Evolutionary conservation across 2,329 filamentous ascomycete species (phyloP), one percentile per base, ranked within the genome.

Genomic region (Dactylellina parvicollis): DNA sequence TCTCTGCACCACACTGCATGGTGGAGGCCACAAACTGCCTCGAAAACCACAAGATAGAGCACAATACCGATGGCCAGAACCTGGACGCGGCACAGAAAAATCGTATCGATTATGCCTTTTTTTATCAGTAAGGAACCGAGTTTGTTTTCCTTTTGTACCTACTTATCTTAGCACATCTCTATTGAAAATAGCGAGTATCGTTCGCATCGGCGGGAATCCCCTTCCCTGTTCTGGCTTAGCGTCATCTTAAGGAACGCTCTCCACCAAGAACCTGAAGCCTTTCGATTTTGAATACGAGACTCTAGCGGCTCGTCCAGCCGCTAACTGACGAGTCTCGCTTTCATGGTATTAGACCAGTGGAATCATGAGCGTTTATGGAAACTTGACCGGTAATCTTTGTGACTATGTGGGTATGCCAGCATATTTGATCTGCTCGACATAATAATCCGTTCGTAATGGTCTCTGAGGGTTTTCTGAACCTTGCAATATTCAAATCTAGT

Each of bases 21-120:
- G 67, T 72, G 67, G 57, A 65, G 36, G 26, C 66, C 40, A 62
- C 60, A 52, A 34, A 28, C 34, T 59, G 57, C 28, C 32, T 52
- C 54, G 42, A 46, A 47, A 12, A 47, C 67, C 50, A 62, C 24
- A 57, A 47, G 30, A 50, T 49, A 44, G 8, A 38, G 54, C 46
- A 54, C 20, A 46, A 30, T 59, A 26, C 55, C 20, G 52, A 56
- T 56, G 59, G 46, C 59, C 34, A 54, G 59, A 64, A 61, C 60
- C 9, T 34, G 52, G 36, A 57, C 59, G 66, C 66, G 66, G 57
- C 66, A 64, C 57, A 64, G 40, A 1, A 32, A 49, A 14, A 57
- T 57, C 22, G 24, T 44, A 32, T 72, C 67, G 59, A 56, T 52
- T 64, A 62, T 64, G 67, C 59, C 59, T 72, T 72, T 49, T 38